Conservation (phyloP, 208 protist genomes). For the Trypanosoma rangeli region DNA sequence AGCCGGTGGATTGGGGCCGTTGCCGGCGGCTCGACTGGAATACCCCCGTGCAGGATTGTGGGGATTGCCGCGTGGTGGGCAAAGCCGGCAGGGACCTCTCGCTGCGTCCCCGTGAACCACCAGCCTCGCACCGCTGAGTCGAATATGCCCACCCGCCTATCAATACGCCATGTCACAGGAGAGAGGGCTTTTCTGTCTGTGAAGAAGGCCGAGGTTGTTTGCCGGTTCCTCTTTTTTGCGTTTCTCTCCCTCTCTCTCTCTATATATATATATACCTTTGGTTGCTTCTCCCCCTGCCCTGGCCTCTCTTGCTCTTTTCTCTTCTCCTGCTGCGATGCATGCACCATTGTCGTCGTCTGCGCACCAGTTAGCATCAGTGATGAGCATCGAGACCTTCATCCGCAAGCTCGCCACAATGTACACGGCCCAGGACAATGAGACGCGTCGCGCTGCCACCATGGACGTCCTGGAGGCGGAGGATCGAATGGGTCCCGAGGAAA, state of each 20-base stretch:
- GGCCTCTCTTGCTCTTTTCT: too few species aligned
- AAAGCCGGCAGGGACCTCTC: conserved; percentile 14
- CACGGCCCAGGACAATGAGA: conserved; percentile 37
- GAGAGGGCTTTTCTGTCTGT: too few species aligned
- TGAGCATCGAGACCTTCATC: conserved; percentile 36
- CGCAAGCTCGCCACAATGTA: conserved; percentile 47
- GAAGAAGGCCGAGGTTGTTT: too few species aligned
- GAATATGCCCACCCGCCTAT: not conserved
- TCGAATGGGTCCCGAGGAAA: conserved; percentile 32
- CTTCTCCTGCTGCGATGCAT: conserved; percentile 12
- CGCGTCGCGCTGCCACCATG: conserved; percentile 34
- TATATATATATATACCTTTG: too few species aligned
- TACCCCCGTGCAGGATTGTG: conserved; percentile 15
- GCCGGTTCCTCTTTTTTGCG: too few species aligned
- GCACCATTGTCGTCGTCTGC: not conserved
- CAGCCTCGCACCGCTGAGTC: not conserved
- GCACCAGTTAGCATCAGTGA: not conserved
- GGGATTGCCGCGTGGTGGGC: conserved; percentile 46
- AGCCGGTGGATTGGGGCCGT: conserved; percentile 59
- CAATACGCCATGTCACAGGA: not conserved
- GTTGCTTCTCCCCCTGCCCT: too few species aligned
- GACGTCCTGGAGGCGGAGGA: conserved; percentile 61
- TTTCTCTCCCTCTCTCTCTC: too few species aligned
- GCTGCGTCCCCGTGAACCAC: conserved; percentile 23
- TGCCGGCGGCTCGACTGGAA: conserved; percentile 66